A percentile compares a stretch with the other conserved stretches of the same genome.
These are phyloP conservation scores for Podaxis sp. DNA, from an alignment of 768 basidiomycete genomes.

Conservation along the genomic window DNA sequence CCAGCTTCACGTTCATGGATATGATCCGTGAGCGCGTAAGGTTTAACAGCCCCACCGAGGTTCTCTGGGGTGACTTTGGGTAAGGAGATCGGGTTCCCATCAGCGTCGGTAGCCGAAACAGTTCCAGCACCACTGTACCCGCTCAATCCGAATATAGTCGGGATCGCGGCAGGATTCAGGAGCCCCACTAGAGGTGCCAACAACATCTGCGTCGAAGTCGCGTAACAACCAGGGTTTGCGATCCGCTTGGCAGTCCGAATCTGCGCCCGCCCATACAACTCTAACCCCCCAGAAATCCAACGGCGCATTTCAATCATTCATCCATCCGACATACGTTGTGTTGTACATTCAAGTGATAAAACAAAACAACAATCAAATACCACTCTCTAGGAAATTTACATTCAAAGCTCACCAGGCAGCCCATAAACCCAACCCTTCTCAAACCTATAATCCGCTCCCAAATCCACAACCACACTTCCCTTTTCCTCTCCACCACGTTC, in stretches of 20 bases:
- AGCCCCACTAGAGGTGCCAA: slow-evolving; percentile 84
- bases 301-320: background rate
- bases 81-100: slow-evolving; percentile 70
- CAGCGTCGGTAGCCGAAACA: slow-evolving; percentile 61
- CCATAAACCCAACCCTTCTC: slow-evolving; percentile 97
- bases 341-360: slow-evolving; percentile 18
- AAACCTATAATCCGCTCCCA: slow-evolving; percentile 95
- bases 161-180: slow-evolving; percentile 58
- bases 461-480: slow-evolving; percentile 83
- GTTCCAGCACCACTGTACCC: slow-evolving; percentile 98
- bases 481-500: slow-evolving; percentile 48
- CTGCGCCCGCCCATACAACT: slow-evolving; percentile 77
- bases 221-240: slow-evolving; percentile 97
- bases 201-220: slow-evolving; percentile 90
- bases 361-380: slow-evolving; percentile 28
- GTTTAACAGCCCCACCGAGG: slow-evolving; percentile 72
- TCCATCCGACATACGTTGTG: background rate
- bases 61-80: slow-evolving; percentile 82
- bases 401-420: slow-evolving; percentile 83
- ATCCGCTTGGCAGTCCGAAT: slow-evolving; percentile 79
- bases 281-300: slow-evolving; percentile 40
- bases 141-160: slow-evolving; percentile 90
- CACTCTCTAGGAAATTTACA: background rate
- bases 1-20: slow-evolving; percentile 98
- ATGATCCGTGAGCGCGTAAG: slow-evolving; percentile 94